Percentiles rank a stretch among this genome's conserved stretches.
phyloP scores from a whole-genome alignment of 345 rosid species.

The Cardamine chenopodiifolia region DNA sequence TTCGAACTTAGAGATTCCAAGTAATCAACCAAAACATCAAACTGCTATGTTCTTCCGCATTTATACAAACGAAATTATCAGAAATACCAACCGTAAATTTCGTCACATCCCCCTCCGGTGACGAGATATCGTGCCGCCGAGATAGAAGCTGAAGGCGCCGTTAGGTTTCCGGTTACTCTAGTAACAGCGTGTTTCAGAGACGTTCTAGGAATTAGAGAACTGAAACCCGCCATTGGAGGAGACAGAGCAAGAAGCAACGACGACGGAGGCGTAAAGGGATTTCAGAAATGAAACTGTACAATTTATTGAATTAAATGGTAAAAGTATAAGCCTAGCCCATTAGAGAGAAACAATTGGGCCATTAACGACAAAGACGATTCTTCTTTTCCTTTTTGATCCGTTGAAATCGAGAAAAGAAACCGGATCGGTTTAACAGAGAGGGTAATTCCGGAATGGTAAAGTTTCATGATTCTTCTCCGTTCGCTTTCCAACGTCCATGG shows the following conservation, averaged over 20 bases:
- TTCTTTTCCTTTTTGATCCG: neutral
- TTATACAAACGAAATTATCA: constrained; percentile 1
- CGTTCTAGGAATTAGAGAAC: constrained; percentile 29
- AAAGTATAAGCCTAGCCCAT: neutral
- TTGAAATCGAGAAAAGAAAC: constrained; percentile 5
- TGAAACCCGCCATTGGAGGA: constrained; percentile 40
- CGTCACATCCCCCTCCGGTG: constrained; percentile 18
- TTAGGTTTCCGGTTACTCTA: constrained; percentile 2
- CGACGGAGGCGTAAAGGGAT: constrained; percentile 21
- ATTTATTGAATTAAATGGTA: neutral
- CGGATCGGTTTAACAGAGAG: constrained; percentile 23
- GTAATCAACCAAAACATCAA: neutral
- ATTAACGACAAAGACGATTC: neutral
- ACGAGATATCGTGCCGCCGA: neutral
- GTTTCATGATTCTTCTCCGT: constrained; percentile 28
- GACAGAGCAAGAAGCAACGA: neutral
- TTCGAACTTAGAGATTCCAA: neutral
- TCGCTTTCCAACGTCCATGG: constrained; percentile 41
- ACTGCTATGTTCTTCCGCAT: neutral
- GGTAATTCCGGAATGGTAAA: constrained; percentile 27
- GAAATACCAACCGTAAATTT: constrained; percentile 23
- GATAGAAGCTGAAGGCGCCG: neutral
- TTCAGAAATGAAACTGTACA: neutral
- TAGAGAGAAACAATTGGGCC: neutral
- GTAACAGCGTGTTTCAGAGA: constrained; percentile 21